These are phyloP conservation scores for Kwoniella newhampshirensis DNA, from an alignment of 768 basidiomycete species.

Conservation along the genomic window DNA sequence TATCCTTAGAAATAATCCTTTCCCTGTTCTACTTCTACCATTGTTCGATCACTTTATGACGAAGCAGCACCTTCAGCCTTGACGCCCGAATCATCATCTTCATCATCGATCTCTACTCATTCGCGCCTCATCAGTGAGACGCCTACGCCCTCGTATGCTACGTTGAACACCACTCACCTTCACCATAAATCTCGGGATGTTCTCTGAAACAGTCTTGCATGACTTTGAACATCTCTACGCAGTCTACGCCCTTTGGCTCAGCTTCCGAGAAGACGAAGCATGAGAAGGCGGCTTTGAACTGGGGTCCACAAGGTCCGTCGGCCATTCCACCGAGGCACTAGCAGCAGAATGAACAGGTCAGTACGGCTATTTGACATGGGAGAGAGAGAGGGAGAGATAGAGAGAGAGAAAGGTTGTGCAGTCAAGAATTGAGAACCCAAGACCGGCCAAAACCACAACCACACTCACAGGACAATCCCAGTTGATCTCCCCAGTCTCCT, in stretches of 20 bases:
- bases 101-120: slow-evolving; percentile 40
- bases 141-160: neutral
- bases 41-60: neutral
- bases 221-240: slow-evolving; percentile 92
- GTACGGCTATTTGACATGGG: too few relatives aligned
- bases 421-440: neutral
- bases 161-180: slow-evolving; percentile 63
- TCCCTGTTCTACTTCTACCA: neutral
- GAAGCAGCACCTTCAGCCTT: neutral
- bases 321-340: slow-evolving; percentile 96
- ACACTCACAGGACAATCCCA: slow-evolving; percentile 83
- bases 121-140: neutral
- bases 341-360: neutral
- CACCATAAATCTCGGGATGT: slow-evolving; percentile 93
- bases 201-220: slow-evolving; percentile 98
- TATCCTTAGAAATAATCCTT: neutral
- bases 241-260: slow-evolving; percentile 96
- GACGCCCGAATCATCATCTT: slow-evolving; percentile 1
- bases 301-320: slow-evolving; percentile 86
- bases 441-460: neutral
- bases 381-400: too few relatives aligned
- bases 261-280: slow-evolving; percentile 93
- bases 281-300: slow-evolving; percentile 93
- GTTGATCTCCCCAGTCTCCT: slow-evolving; percentile 97
- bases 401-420: neutral